phyloP scores from a whole-genome alignment of 495 filamentous ascomycete genomes.

The Xylaria longipes region DNA sequence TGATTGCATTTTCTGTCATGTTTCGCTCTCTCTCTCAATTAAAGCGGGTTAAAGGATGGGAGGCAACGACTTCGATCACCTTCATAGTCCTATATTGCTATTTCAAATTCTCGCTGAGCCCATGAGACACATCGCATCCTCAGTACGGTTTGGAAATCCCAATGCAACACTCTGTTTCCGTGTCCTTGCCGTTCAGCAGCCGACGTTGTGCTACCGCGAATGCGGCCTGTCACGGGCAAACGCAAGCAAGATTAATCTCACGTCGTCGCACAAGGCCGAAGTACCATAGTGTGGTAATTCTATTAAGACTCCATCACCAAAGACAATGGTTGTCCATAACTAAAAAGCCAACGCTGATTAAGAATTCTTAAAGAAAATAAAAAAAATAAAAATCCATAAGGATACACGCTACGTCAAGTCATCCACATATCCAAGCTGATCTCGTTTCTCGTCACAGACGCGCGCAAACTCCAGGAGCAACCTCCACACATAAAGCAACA shows the following conservation, averaged over 20 bases:
- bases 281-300: not conserved
- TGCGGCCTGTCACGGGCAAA: not conserved
- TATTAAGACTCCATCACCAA: too few species aligned
- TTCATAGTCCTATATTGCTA: too few species aligned
- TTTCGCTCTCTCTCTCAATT: too few species aligned
- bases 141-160: too few species aligned
- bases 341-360: not conserved
- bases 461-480: conserved; percentile 67
- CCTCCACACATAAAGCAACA: conserved; percentile 73
- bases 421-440: conserved; percentile 21
- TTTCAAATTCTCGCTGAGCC: too few species aligned
- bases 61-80: too few species aligned
- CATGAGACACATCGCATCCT: too few species aligned
- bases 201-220: not conserved
- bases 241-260: not conserved
- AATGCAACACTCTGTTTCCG: too few species aligned
- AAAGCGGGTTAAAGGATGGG: too few species aligned
- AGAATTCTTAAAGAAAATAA: not conserved
- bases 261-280: not conserved
- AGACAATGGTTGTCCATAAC: not conserved
- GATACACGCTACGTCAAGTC: conserved; percentile 12
- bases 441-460: conserved; percentile 10
- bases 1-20: not conserved
- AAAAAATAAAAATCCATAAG: not conserved
- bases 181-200: not conserved